Conservation (phyloP, 2,329 filamentous ascomycete genomes). For the Microsporum audouinii region DNA sequence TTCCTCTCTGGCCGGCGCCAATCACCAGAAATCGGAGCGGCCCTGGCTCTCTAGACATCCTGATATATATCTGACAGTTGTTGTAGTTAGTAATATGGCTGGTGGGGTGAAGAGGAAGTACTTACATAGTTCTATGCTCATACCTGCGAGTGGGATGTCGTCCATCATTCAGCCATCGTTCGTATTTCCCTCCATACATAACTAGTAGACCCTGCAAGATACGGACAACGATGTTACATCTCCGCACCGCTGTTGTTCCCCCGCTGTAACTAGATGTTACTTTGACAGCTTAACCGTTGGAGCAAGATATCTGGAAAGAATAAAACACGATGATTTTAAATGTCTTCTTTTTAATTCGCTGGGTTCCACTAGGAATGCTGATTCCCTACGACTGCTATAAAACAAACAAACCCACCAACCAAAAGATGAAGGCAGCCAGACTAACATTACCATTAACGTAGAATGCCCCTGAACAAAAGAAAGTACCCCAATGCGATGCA, state of each 20-base stretch:
- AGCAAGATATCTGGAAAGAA: neutral
- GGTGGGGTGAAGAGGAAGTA: neutral
- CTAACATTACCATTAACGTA: neutral
- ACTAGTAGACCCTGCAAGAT: neutral
- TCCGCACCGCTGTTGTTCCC: neutral
- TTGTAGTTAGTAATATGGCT: neutral
- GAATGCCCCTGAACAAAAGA: neutral
- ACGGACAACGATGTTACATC: neutral
- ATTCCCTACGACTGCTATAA: too few species aligned
- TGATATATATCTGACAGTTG: neutral
- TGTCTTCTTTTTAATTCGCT: too few species aligned
- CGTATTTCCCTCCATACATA: neutral
- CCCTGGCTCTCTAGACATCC: conserved; percentile 6
- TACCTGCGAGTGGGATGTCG: too few species aligned
- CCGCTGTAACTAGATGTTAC: neutral
- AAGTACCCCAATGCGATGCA: neutral
- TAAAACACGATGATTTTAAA: too few species aligned
- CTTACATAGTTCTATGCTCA: neutral
- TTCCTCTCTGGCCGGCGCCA: conserved; percentile 69
- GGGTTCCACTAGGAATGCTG: too few species aligned
- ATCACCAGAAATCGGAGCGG: conserved; percentile 61
- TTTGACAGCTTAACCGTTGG: neutral
- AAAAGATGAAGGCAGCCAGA: too few species aligned
- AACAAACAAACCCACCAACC: too few species aligned
- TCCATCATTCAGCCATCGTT: neutral